Base-by-base conservation (phyloP, 345 rosid species). In the Zanthoxylum bungeanum region DNA sequence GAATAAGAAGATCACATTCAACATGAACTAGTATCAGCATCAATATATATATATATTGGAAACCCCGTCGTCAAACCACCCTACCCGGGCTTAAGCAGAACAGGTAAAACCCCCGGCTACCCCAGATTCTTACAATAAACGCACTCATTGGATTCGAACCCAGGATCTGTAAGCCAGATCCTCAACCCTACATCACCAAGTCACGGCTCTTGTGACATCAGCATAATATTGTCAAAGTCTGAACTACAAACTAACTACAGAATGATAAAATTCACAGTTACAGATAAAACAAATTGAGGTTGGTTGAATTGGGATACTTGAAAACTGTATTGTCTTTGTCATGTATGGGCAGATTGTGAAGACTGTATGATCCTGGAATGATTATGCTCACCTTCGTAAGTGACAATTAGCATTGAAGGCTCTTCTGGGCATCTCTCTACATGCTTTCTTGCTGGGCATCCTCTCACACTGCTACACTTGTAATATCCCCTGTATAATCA, bases 361-460 rank as follows among this genome's bases (percentile, higher is more conserved):
- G 82, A 73, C 72, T 75, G 68, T 60, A 81, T 60, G 10, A 55
- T 19, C 80, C 89, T 81, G 52, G 93, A 82, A 76, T 91, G 97
- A 39, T 81, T 91, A 71, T 91, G 97, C 56, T 89, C 93, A 0
- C 91, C 92, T 84, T 91, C 93, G 36, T 91, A 91, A 1, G 93
- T 91, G 47, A 91, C 91, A 71, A 86, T 85, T 50, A 91, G 76
- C 97, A 89, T 89, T 1, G 97, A 78, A 55, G 92, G 86, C 22
- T 91, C 93, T 75, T 89, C 92, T 36, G 80, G 46, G 77, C 97
- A 86, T 71, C 93, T 83, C 84, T 91, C 97, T 5, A 91, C 97
- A 39, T 89, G 97, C 83, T 91, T 91, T 83, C 92, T 87, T 36
- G 97, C 97, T 0, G 97, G 93, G 77, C 93, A 91, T 17, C 93